Evolutionary conservation across 2,329 filamentous ascomycete species (phyloP), one percentile per base, ranked within the genome.

Genomic region (Canariomyces notabilis): DNA sequence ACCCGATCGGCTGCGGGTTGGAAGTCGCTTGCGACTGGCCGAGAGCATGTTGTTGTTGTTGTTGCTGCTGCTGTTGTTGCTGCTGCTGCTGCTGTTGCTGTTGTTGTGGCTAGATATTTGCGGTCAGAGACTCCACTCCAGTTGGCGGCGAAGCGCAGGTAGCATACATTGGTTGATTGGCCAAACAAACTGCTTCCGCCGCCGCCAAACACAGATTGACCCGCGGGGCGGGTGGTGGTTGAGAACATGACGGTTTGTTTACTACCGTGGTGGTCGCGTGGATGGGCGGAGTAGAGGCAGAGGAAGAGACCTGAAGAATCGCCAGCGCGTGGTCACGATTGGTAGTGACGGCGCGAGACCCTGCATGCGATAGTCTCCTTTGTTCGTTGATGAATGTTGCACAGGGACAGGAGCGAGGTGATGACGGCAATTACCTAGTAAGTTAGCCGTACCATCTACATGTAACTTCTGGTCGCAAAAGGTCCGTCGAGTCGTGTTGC

Each of bases 1-100:
- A 76, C 53, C 65, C 72, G 11, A 71, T 72, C 12, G 74, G 62
- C 53, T 74, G 66, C 11, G 55, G 57, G 46, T 65, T 57, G 26
- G 44, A 26, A 18, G 52, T 57, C 15, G 36, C 46, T 40, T 59
- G 57, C 15, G 50, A 48, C 41, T 59, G 60, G 16, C 56, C 55
- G 21, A 48, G 49, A 6, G 59, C 39, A 29, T 64, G 63, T 9
- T 54, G 46, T 41, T 59, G 46, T 57, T 59, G 58, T 56, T 61
- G 53, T 51, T 69, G 64, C 51, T 65, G 62, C 44, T 64, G 64
- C 44, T 68, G 61, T 33, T 66, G 62, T 19, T 63, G 62, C 23
- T 60, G 61, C 33, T 61, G 61, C 42, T 70, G 63, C 34, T 62
- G 62, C 22, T 63, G 61, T 43, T n/a, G n/a, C n/a, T 65, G 61